A percentile compares a stretch with the other conserved stretches of the same genome.
Conservation (phyloP, 176 grass and related monocot genomes). For the Eragrostis nindensis region DNA sequence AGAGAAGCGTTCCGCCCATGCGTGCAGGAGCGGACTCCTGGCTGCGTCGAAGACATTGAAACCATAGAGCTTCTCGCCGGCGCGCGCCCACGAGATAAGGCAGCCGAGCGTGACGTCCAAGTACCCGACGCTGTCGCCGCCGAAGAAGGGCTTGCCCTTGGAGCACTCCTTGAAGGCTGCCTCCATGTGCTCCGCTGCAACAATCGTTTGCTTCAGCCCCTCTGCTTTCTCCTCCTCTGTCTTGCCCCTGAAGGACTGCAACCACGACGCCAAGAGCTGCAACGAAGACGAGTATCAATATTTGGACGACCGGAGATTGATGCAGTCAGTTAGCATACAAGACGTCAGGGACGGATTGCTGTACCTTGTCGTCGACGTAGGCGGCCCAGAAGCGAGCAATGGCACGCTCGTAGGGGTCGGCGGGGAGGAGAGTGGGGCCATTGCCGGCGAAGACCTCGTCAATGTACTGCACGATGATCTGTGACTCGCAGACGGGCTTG, state of each 20-base stretch:
- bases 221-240: no score
- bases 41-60: conserved; percentile 34
- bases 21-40: conserved; percentile 31
- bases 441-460: conserved; percentile 48
- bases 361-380: conserved; percentile 60
- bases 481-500: conserved; percentile 51
- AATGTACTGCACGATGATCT: conserved; percentile 71
- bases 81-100: no score
- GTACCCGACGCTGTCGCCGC: no score
- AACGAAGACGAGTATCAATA: background rate
- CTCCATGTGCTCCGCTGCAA: no score
- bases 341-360: background rate
- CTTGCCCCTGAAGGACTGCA: background rate
- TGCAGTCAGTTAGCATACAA: background rate
- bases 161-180: no score
- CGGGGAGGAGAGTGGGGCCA: conserved; percentile 45
- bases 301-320: background rate
- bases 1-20: conserved; percentile 47
- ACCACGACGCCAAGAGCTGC: conserved; percentile 23
- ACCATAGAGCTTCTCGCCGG: conserved; percentile 14
- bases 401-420: conserved; percentile 46
- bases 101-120: no score
- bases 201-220: no score
- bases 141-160: no score
- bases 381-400: conserved; percentile 57